A percentile compares a stretch with the other conserved stretches of the same genome.
phyloP scores from a whole-genome alignment of 805 yeast species.

The Saccharomycopsis fibuligera region DNA sequence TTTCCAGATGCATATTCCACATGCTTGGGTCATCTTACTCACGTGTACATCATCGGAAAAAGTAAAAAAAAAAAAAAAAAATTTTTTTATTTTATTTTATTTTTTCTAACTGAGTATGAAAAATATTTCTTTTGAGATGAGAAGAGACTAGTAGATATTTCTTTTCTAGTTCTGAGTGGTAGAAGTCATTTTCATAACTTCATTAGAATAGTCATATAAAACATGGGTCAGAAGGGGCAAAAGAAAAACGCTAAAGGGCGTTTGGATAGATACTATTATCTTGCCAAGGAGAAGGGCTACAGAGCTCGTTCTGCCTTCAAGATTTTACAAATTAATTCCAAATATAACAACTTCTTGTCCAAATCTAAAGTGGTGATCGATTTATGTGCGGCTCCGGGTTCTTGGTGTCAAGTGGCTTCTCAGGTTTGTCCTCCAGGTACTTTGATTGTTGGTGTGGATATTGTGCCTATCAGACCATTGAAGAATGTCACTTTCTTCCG shows the following conservation, averaged over 20 bases:
- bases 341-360: conserved; percentile 91
- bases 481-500: conserved; percentile 89
- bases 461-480: conserved; percentile 93
- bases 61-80: no score
- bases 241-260: conserved; percentile 98
- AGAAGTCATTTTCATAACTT: no score
- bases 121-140: no score
- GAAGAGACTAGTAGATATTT: no score
- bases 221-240: conserved; percentile 78
- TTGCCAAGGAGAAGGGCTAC: conserved; percentile 97
- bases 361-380: conserved; percentile 94
- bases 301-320: conserved; percentile 99
- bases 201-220: no score
- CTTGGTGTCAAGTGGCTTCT: conserved; percentile 99
- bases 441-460: conserved; percentile 95
- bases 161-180: no score
- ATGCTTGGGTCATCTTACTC: no score
- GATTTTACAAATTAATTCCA: conserved; percentile 89
- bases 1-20: no score
- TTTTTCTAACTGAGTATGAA: no score
- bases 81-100: no score
- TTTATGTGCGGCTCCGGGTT: conserved; percentile 98
- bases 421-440: conserved; percentile 89
- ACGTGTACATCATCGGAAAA: no score
- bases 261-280: conserved; percentile 91